These are phyloP conservation scores for Fagopyrum tataricum DNA, from an alignment of 148 eudicot species.

Conservation along the genomic window DNA sequence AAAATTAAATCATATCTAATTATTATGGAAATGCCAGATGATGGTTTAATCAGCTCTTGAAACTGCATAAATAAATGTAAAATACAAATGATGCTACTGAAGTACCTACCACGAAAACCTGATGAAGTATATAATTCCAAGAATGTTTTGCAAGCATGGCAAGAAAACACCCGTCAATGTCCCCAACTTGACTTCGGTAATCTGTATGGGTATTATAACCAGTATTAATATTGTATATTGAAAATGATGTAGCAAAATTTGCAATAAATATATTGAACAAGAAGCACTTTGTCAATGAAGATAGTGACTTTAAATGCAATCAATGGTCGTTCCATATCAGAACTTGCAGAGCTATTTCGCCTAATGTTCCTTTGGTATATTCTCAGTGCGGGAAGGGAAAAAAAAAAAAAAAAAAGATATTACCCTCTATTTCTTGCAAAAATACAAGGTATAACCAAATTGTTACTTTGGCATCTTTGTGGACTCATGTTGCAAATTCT, in stretches of 20 bases:
- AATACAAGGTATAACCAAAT: conserved; percentile 8
- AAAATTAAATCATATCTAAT: neutral
- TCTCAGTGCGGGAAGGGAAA: no score
- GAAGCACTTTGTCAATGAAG: no score
- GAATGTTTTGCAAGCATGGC: conserved; percentile 92
- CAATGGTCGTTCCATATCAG: no score
- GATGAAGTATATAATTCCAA: conserved; percentile 95
- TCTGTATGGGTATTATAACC: conserved; percentile 24
- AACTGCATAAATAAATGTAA: neutral
- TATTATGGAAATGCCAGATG: neutral
- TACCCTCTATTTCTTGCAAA: no score
- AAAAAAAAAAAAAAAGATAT: no score
- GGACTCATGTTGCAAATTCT: neutral
- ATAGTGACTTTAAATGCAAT: no score
- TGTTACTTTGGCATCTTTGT: neutral
- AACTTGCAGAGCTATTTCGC: no score
- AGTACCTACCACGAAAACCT: conserved; percentile 77
- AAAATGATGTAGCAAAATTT: no score
- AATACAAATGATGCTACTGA: neutral
- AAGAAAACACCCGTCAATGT: conserved; percentile 96
- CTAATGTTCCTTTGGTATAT: no score
- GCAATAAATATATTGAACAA: no score
- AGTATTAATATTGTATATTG: no score
- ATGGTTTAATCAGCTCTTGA: neutral
- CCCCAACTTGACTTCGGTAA: conserved; percentile 53